A percentile compares a stretch with the other conserved stretches of the same genome.
Conservation (phyloP, 164 flowering plant genomes). For the Nymphaea thermarum region DNA sequence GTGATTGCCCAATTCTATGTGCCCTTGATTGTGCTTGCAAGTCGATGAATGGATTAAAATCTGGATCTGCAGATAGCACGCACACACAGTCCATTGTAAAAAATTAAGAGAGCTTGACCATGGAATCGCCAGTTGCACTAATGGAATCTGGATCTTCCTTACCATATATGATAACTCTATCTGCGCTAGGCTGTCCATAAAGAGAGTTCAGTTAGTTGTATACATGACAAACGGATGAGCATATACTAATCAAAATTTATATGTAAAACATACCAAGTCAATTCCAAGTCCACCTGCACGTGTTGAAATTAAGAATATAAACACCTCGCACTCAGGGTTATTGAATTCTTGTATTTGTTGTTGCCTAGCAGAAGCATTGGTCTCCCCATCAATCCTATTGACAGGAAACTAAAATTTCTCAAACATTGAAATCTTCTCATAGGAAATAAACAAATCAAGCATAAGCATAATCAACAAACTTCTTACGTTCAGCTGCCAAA, state of each 20-base stretch:
- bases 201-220: not conserved
- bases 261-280: constrained; percentile 2
- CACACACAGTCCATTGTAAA: not conserved
- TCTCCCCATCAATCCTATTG: constrained; percentile 7
- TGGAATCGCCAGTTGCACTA: too few relatives aligned
- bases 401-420: too few relatives aligned
- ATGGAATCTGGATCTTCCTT: not conserved
- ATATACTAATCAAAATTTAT: not conserved
- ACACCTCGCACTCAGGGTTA: not conserved
- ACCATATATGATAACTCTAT: constrained; percentile 9
- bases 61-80: constrained; percentile 3
- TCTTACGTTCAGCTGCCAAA: too few relatives aligned
- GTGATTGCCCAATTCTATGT: constrained; percentile 6
- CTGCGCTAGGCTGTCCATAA: constrained; percentile 3
- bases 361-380: constrained; percentile 4
- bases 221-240: too few relatives aligned
- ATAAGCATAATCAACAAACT: too few relatives aligned
- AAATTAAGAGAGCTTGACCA: too few relatives aligned
- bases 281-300: constrained; percentile 7
- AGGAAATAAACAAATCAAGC: too few relatives aligned
- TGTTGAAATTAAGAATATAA: constrained; percentile 6
- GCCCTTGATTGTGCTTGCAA: constrained; percentile 8
- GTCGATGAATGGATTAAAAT: constrained; percentile 7
- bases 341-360: constrained; percentile 7
- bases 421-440: too few relatives aligned